A percentile compares a stretch with the other conserved stretches of the same genome.
These are phyloP conservation scores for Sungouiella thailandica DNA, from an alignment of 805 yeast genomes.

Conservation along the genomic window DNA sequence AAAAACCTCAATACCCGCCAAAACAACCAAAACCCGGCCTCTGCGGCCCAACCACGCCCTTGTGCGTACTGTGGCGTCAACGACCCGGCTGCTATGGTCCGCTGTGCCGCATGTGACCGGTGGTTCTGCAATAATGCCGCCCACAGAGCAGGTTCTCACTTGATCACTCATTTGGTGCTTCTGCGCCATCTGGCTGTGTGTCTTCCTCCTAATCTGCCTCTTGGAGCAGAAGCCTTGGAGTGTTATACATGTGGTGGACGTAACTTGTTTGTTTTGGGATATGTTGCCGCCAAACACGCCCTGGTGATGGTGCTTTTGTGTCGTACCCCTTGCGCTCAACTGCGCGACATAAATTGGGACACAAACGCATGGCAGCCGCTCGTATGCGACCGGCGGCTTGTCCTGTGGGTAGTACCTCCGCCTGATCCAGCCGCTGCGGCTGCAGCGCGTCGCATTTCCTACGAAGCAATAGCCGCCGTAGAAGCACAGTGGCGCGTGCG, in stretches of 20 bases:
- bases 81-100: slow-evolving; percentile 58
- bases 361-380: slow-evolving; percentile 82
- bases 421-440: slow-evolving; percentile 63
- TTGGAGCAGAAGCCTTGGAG: slow-evolving; percentile 84
- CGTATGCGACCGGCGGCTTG: slow-evolving; percentile 70
- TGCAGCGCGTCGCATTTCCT: slow-evolving; percentile 51
- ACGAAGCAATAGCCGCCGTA: slow-evolving; percentile 61
- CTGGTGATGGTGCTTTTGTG: slow-evolving; percentile 84
- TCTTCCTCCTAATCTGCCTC: slow-evolving; percentile 72
- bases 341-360: slow-evolving; percentile 78
- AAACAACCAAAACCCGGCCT: background rate
- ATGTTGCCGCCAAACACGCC: slow-evolving; percentile 80
- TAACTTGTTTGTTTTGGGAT: slow-evolving; percentile 76
- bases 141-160: slow-evolving; percentile 62
- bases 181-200: slow-evolving; percentile 72
- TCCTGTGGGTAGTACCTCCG: slow-evolving; percentile 74
- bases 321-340: slow-evolving; percentile 81
- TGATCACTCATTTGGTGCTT: slow-evolving; percentile 77
- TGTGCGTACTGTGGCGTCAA: slow-evolving; percentile 74
- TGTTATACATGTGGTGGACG: slow-evolving; percentile 86
- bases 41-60: slow-evolving; percentile 28
- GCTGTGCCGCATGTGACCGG: slow-evolving; percentile 69
- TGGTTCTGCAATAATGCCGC: slow-evolving; percentile 88
- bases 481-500: slow-evolving; percentile 81
- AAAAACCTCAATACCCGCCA: too few species aligned